A percentile compares a stretch with the other conserved stretches of the same genome.
phyloP scores from a whole-genome alignment of 179 eudicot species.

The Patellifolia procumbens region DNA sequence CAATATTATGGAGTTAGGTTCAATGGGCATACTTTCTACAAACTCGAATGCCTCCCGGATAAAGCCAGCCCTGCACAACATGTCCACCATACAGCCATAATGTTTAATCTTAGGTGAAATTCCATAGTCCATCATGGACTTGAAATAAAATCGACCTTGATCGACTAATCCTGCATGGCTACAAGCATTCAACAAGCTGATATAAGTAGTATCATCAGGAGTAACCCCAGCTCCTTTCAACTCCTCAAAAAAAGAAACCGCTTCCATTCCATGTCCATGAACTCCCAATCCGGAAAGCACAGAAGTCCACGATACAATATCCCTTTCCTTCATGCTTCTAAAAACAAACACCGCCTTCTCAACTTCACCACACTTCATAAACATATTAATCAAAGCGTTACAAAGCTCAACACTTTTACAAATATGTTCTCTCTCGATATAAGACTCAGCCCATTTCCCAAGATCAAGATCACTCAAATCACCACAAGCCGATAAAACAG shows the following conservation, averaged over 20 bases:
- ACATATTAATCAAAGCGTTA: constrained; percentile 60
- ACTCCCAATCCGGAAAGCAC: constrained; percentile 58
- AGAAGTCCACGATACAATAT: constrained; percentile 62
- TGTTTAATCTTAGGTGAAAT: constrained; percentile 58
- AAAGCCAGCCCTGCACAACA: constrained; percentile 57
- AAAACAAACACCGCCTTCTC: constrained; percentile 52
- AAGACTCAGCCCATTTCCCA: constrained; percentile 58
- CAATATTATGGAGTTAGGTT: constrained; percentile 55
- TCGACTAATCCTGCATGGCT: constrained; percentile 66
- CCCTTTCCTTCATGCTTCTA: constrained; percentile 37
- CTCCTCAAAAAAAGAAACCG: constrained; percentile 58
- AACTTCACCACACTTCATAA: constrained; percentile 62
- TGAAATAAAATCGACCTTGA: constrained; percentile 47
- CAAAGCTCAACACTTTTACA: constrained; percentile 47
- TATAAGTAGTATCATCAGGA: constrained; percentile 53
- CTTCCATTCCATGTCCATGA: constrained; percentile 62
- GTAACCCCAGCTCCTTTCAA: constrained; percentile 39
- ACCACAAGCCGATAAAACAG: constrained; percentile 56
- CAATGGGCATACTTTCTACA: constrained; percentile 55
- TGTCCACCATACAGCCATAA: constrained; percentile 73
- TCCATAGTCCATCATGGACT: constrained; percentile 42
- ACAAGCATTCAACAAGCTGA: constrained; percentile 63
- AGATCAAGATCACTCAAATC: constrained; percentile 64
- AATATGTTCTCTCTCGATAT: constrained; percentile 40
- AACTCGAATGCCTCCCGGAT: constrained; percentile 52